Percentiles rank a stretch among this genome's conserved stretches.
Evolutionary conservation across 768 basidiomycete species (phyloP).

Genomic region (Hericium coralloides): DNA sequence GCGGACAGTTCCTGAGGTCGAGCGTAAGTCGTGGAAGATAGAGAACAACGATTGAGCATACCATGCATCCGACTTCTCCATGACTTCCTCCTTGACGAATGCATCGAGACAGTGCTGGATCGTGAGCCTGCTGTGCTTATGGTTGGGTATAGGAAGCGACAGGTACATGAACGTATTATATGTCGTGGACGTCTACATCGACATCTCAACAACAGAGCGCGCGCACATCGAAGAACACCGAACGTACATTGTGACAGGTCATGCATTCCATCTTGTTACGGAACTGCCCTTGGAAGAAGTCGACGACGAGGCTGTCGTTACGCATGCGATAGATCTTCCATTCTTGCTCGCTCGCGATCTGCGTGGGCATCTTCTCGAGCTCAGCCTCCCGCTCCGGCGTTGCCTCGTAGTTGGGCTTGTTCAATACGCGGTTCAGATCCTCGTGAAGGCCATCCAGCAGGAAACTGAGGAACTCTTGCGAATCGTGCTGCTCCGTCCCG

Average conservation of each 20-base stretch:
- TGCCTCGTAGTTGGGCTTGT: constrained; percentile 53
- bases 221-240: constrained; percentile 9
- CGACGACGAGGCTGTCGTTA: constrained; percentile 91
- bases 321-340: constrained; percentile 86
- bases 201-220: constrained; percentile 8
- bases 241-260: constrained; percentile 75
- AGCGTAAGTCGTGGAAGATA: not conserved
- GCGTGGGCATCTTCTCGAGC: constrained; percentile 76
- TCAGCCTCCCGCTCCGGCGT: constrained; percentile 81
- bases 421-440: constrained; percentile 82
- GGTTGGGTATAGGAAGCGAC: constrained; percentile 77
- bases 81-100: constrained; percentile 83
- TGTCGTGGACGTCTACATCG: constrained; percentile 82
- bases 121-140: constrained; percentile 49
- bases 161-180: constrained; percentile 97
- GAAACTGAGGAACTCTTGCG: constrained; percentile 94
- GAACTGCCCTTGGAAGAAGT: constrained; percentile 97
- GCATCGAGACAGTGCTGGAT: constrained; percentile 79
- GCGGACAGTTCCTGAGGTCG: constrained; percentile 79
- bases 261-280: constrained; percentile 82
- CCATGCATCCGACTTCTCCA: constrained; percentile 95
- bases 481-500: constrained; percentile 90
- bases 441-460: constrained; percentile 94
- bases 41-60: constrained; percentile 25
- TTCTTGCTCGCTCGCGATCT: constrained; percentile 86